Percentiles rank a stretch among this genome's conserved stretches.
Evolutionary conservation across 164 flowering plant genomes (phyloP).

Genomic region (Magnolia changhungtana): DNA sequence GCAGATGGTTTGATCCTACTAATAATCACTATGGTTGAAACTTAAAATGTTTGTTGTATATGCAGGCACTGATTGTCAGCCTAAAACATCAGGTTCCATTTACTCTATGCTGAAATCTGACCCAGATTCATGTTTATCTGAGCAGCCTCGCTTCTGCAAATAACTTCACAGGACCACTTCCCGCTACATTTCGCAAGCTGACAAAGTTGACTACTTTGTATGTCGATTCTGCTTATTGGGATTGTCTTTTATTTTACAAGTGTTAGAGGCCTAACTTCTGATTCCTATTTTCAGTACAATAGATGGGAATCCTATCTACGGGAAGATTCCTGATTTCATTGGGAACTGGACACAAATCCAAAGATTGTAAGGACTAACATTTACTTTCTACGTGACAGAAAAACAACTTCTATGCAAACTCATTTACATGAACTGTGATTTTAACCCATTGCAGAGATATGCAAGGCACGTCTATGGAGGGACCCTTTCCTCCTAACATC

Average conservation of each 20-base stretch:
- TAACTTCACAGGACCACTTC: constrained; percentile 56
- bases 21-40: not conserved
- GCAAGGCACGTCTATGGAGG: constrained; percentile 80
- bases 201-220: constrained; percentile 58
- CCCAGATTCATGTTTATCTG: not conserved
- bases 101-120: not conserved
- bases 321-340: constrained; percentile 76
- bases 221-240: constrained; percentile 20
- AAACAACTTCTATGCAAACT: not conserved
- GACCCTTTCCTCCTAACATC: constrained; percentile 74
- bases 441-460: constrained; percentile 45
- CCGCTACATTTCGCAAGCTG: constrained; percentile 40
- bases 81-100: too few species aligned
- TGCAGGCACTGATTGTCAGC: not conserved
- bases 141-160: constrained; percentile 52
- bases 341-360: constrained; percentile 64
- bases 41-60: not conserved
- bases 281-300: constrained; percentile 58
- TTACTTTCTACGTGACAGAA: not conserved
- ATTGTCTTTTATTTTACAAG: not conserved
- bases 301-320: constrained; percentile 65
- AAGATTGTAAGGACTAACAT: constrained; percentile 49
- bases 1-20: not conserved
- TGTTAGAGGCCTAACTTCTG: not conserved
- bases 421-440: constrained; percentile 1